Percentiles rank a stretch among this genome's conserved stretches.
Conservation (phyloP, 2,329 filamentous ascomycete species). For the Alternaria atra region DNA sequence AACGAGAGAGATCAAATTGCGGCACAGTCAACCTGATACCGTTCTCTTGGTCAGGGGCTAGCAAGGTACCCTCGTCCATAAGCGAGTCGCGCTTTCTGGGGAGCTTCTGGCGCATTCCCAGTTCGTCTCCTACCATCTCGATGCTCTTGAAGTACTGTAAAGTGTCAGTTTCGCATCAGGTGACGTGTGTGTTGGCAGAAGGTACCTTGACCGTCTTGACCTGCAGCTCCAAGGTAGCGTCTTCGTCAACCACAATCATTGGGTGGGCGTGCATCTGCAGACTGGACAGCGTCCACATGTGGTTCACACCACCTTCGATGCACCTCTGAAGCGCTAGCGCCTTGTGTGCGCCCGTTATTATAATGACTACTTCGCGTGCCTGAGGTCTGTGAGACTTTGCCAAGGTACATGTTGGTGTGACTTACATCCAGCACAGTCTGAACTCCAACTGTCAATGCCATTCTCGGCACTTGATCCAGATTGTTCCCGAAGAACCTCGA, state of each 20-base stretch:
- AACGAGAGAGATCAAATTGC: conserved; percentile 41
- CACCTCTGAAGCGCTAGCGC: conserved; percentile 80
- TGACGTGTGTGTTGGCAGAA: neutral
- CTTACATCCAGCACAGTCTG: conserved; percentile 77
- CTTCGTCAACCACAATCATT: conserved; percentile 84
- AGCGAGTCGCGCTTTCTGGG: conserved; percentile 49
- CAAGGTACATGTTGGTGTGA: conserved; percentile 16
- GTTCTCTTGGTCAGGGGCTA: conserved; percentile 30
- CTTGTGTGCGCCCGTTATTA: conserved; percentile 84
- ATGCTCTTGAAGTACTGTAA: conserved; percentile 60
- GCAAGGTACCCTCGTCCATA: conserved; percentile 36
- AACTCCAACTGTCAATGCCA: conserved; percentile 85
- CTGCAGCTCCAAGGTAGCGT: conserved; percentile 63
- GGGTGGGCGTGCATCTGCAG: conserved; percentile 83
- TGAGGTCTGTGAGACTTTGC: conserved; percentile 32
- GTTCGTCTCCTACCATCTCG: conserved; percentile 56
- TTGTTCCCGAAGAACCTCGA: conserved; percentile 84
- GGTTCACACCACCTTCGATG: conserved; percentile 82
- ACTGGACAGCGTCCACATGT: conserved; percentile 89
- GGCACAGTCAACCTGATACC: conserved; percentile 42
- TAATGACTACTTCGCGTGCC: conserved; percentile 81
- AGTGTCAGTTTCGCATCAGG: conserved; percentile 14
- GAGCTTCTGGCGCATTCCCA: conserved; percentile 57
- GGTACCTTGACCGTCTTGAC: conserved; percentile 55
- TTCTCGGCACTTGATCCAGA: conserved; percentile 75